Evolutionary conservation across 495 filamentous ascomycete genomes (phyloP).

Genomic region (Xylaria cubensis): DNA sequence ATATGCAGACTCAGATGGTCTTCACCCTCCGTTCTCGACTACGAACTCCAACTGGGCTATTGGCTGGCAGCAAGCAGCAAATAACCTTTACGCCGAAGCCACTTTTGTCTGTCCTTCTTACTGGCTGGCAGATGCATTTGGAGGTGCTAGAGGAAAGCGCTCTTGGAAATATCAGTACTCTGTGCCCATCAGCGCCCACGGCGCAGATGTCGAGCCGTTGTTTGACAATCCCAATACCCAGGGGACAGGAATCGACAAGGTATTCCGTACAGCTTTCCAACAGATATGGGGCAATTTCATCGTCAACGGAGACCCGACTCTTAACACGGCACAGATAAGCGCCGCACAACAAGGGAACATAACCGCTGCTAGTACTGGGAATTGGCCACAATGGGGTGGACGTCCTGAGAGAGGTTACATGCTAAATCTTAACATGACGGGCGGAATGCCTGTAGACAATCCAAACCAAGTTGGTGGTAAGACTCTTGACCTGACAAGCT

Average conservation of each 20-base stretch:
- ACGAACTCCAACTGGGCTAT: conserved; percentile 37
- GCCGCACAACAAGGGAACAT: conserved; percentile 31
- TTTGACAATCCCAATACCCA: conserved; percentile 18
- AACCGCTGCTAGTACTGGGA: conserved; percentile 27
- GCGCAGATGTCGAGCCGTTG: conserved; percentile 51
- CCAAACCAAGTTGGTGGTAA: conserved; percentile 1
- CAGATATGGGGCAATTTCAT: conserved; percentile 61
- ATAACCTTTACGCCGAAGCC: conserved; percentile 64
- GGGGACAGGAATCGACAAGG: conserved; percentile 31
- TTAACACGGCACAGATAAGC: conserved; percentile 38
- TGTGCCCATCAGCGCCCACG: conserved; percentile 61
- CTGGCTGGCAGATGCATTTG: conserved; percentile 66
- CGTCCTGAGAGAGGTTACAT: conserved; percentile 39
- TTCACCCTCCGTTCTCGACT: conserved; percentile 41
- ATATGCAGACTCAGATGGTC: conserved; percentile 38
- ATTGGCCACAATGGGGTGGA: conserved; percentile 43
- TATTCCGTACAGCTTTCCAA: conserved; percentile 42
- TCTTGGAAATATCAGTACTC: conserved; percentile 68
- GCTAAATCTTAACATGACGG: conserved; percentile 62
- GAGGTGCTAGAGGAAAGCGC: conserved; percentile 30
- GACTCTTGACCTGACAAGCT: conserved; percentile 31
- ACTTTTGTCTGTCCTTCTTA: conserved; percentile 67
- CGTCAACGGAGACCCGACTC: conserved; percentile 56
- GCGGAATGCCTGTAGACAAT: conserved; percentile 42
- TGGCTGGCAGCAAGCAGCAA: conserved; percentile 44